phyloP scores from a whole-genome alignment of 805 yeast genomes.

The Myxozyma geophila region DNA sequence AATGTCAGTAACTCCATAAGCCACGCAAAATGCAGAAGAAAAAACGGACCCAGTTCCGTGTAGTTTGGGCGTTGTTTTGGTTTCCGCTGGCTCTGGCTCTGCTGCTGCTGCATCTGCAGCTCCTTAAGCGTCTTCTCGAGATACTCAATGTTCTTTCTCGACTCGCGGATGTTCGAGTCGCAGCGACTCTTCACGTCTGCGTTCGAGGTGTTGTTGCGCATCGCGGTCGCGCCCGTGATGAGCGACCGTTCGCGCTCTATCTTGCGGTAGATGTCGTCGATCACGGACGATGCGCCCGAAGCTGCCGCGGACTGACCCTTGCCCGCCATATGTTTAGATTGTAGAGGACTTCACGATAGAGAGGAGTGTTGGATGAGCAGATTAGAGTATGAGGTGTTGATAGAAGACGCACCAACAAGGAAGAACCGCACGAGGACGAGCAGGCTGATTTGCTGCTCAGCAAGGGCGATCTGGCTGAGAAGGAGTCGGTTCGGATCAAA shows the following conservation, averaged over 20 bases:
- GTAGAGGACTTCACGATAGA: background rate
- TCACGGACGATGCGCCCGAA: conserved; percentile 47
- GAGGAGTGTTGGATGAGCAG: too few relatives aligned
- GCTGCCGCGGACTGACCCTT: background rate
- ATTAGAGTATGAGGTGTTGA: background rate
- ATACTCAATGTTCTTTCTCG: conserved; percentile 88
- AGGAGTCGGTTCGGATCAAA: background rate
- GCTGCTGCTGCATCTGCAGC: conserved; percentile 45
- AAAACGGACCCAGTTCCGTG: conserved; percentile 34
- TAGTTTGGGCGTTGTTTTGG: conserved; percentile 26
- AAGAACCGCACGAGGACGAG: background rate
- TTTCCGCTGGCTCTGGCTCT: conserved; percentile 41
- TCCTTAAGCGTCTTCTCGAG: conserved; percentile 76
- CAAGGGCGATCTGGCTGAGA: conserved; percentile 13
- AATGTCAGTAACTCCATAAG: background rate
- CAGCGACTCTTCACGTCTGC: conserved; percentile 86
- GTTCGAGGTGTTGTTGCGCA: conserved; percentile 79
- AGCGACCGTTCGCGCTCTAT: conserved; percentile 87
- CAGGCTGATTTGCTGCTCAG: background rate
- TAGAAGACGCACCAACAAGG: background rate
- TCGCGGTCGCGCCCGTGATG: conserved; percentile 81
- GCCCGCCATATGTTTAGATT: background rate
- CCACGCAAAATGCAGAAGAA: background rate
- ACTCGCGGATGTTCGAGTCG: conserved; percentile 86
- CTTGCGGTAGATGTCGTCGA: conserved; percentile 76